Evolutionary conservation across 164 flowering plant genomes (phyloP), one percentile per base, ranked within the genome.

Genomic region (Hamamelis virginiana): DNA sequence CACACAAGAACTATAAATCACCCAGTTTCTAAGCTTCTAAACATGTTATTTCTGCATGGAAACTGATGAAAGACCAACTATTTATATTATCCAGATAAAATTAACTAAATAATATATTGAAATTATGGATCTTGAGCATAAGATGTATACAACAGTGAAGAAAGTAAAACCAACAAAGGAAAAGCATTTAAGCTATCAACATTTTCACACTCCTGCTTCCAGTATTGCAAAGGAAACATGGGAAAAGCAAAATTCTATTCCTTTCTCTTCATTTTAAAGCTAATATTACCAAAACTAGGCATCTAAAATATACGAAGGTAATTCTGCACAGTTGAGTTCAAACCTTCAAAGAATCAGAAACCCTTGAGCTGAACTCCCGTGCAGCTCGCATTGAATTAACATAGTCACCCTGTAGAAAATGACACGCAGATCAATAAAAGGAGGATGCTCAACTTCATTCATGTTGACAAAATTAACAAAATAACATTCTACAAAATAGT

Each of bases 301-400:
- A 68, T 22, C 9, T 67, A 56, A 45, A 45, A 18, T 19, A 9
- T 13, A 56, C 59, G 9, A 51, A 23, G 14, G 53, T 22, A 56
- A 57, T 22, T 13, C 47, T 19, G 33, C 53, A 65, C 38, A 56
- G 26, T 44, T 43, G 44, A 67, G 47, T 22, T 70, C 64, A 70
- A 69, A 93, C 98, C 94, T 89, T 78, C 69, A 94, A 76, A 52
- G 97, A 80, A 67, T 86, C 75, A 26, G 98, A 92, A 63, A 91
- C 83, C 80, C 76, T 85, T 62, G 96, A 77, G 66, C 88, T 78
- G 76, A 95, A 95, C 53, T 95, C 94, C 69, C 96, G 74, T 69
- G 99, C 98, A 72, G 99, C 97, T 70, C 83, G 83, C 83, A 95
- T 52, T 66, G 98, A 82, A 75, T 87, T 89, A 28, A 95, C 96